Conservation (phyloP, 164 flowering plant species). For the Tetrastigma voinierianum region DNA sequence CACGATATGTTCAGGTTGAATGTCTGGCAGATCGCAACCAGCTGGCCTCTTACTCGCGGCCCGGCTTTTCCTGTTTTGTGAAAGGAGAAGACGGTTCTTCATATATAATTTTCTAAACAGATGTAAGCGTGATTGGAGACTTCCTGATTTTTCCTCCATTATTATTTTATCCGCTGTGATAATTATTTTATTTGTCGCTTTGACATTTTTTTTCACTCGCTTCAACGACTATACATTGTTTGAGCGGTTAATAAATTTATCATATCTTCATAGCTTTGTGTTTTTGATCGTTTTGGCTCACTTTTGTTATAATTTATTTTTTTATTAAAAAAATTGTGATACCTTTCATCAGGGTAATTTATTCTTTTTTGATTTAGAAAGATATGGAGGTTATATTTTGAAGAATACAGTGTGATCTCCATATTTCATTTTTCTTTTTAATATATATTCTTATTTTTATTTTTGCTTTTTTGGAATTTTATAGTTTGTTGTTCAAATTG, state of each 20-base stretch:
- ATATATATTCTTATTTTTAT: not conserved
- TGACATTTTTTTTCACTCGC: not conserved
- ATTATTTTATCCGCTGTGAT: not conserved
- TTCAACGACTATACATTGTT: constrained; percentile 25
- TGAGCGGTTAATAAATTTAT: not conserved
- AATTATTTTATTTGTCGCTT: not conserved
- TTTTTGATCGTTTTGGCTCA: not conserved
- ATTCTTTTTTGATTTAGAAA: not conserved
- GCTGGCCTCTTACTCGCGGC: constrained; percentile 6
- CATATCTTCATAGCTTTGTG: not conserved
- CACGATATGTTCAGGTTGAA: no score
- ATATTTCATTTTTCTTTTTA: not conserved
- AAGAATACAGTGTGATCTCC: not conserved
- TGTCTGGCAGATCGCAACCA: no score
- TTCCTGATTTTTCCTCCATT: not conserved
- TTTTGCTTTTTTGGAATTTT: not conserved
- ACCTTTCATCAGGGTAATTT: not conserved
- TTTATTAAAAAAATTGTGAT: no score
- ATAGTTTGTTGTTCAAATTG: no score
- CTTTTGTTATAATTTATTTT: no score
- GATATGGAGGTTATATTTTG: not conserved
- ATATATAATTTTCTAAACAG: no score
- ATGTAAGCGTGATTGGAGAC: constrained; percentile 22
- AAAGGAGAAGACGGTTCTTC: constrained; percentile 40
- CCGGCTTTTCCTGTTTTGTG: constrained; percentile 5